A percentile compares a stretch with the other conserved stretches of the same genome.
phyloP scores from a whole-genome alignment of 805 yeast genomes.

The Saturnispora hagleri region DNA sequence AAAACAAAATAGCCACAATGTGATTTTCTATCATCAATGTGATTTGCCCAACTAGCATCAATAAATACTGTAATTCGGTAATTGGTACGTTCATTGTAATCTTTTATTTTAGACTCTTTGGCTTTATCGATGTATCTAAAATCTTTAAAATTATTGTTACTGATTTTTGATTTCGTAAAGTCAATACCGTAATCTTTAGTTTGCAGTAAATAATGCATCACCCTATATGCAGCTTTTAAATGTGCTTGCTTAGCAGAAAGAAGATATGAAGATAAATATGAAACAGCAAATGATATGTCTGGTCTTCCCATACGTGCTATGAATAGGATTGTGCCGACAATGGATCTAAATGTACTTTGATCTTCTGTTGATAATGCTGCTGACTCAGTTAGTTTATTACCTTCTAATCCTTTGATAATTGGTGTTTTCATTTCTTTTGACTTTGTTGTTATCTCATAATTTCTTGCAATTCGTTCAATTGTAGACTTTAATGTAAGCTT shows the following conservation, averaged over 20 bases:
- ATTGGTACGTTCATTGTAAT: neutral
- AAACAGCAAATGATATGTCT: neutral
- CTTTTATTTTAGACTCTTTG: neutral
- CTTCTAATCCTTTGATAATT: neutral
- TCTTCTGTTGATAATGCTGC: neutral
- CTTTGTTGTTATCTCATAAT: neutral
- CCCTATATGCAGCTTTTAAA: neutral
- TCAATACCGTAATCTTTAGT: neutral
- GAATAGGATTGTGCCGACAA: neutral
- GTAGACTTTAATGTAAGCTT: neutral
- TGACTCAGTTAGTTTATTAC: neutral
- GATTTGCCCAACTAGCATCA: neutral
- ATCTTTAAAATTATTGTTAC: neutral
- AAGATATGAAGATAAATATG: neutral
- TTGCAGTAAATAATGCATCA: neutral
- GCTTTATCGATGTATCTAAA: neutral
- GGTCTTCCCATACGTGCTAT: neutral
- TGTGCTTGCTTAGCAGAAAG: neutral
- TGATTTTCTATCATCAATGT: neutral
- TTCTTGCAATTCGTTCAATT: neutral
- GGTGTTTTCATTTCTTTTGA: neutral
- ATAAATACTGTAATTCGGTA: neutral
- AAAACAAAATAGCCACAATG: neutral
- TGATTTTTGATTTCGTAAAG: neutral
- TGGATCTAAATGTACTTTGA: neutral